Conservation (phyloP, 2,329 filamentous ascomycete species). For the Fusarium guadeloupense region DNA sequence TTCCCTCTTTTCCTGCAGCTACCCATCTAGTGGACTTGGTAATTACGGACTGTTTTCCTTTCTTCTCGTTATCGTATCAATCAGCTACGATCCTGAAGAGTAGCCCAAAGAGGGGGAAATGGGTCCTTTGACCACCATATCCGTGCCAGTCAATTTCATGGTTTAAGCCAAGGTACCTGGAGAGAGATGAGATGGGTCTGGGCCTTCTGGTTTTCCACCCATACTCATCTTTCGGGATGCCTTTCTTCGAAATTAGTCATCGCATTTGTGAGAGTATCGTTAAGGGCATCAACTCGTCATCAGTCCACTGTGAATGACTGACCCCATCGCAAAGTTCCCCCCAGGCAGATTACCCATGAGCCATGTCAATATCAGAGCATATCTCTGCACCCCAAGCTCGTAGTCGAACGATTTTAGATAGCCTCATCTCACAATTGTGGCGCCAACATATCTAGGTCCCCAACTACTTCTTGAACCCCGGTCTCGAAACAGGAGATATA, state of each 20-base stretch:
- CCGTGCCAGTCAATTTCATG: not conserved
- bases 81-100: conserved; percentile 8
- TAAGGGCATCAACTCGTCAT: not conserved
- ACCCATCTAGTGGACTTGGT: conserved; percentile 15
- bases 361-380: conserved; percentile 38
- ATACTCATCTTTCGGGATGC: no score
- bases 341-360: conserved; percentile 3
- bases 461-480: conserved; percentile 16
- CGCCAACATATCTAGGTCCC: conserved; percentile 32
- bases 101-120: conserved; percentile 16
- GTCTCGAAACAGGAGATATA: not conserved
- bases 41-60: conserved; percentile 25
- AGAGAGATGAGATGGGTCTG: not conserved
- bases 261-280: not conserved
- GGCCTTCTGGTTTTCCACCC: no score
- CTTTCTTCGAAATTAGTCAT: not conserved
- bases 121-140: conserved; percentile 6
- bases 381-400: conserved; percentile 3
- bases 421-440: conserved; percentile 23
- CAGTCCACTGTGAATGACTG: not conserved
- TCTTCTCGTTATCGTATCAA: conserved; percentile 20
- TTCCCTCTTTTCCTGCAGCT: conserved; percentile 25
- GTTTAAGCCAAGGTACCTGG: not conserved
- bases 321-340: not conserved
- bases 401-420: conserved; percentile 37